Conservation (phyloP, 2,329 filamentous ascomycete genomes). For the Colletotrichum truncatum region DNA sequence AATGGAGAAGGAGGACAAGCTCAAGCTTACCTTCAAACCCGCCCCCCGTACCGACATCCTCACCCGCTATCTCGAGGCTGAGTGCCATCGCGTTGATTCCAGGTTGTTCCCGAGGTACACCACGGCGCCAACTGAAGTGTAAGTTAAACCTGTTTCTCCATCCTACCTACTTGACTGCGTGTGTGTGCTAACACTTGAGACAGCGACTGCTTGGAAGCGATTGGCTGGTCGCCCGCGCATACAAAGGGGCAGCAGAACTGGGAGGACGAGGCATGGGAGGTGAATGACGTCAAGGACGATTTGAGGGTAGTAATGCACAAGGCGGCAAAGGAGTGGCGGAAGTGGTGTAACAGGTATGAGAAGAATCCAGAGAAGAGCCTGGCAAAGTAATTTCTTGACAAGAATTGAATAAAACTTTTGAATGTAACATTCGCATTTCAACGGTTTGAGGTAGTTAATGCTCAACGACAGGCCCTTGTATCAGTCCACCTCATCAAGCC, state of each 20-base stretch:
- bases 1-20: constrained; percentile 26
- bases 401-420: neutral
- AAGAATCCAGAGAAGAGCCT: constrained; percentile 27
- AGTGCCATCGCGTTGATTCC: constrained; percentile 24
- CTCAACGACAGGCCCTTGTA: too few species aligned
- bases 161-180: neutral
- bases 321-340: constrained; percentile 24
- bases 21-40: constrained; percentile 16
- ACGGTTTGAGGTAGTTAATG: too few species aligned
- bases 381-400: constrained; percentile 1
- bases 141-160: neutral
- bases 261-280: constrained; percentile 28
- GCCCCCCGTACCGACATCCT: constrained; percentile 19
- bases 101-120: constrained; percentile 18
- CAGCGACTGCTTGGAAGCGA: constrained; percentile 22
- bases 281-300: constrained; percentile 23
- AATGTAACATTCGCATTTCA: too few species aligned
- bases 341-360: constrained; percentile 22
- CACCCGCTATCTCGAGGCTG: constrained; percentile 16
- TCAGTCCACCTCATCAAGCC: too few species aligned
- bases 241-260: constrained; percentile 20
- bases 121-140: constrained; percentile 20
- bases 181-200: neutral
- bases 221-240: constrained; percentile 18
- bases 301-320: constrained; percentile 25